Conservation (phyloP, 2,329 filamentous ascomycete species). For the Pestalotiopsis fici region DNA sequence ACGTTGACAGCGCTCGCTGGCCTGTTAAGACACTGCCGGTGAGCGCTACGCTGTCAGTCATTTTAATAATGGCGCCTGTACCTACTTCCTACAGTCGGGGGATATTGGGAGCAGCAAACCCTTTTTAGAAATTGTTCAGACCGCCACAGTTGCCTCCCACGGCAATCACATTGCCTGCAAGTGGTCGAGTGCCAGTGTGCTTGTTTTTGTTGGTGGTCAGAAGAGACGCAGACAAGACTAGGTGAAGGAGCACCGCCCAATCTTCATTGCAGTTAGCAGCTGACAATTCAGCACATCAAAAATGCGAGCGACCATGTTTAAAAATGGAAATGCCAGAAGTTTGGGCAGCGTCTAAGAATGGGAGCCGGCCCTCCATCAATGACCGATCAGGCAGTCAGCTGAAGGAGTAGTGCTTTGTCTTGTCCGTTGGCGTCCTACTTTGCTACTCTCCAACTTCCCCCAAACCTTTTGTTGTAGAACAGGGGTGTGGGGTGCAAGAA, state of each 20-base stretch:
- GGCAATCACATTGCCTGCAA: background rate
- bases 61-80: background rate
- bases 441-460: too few species aligned
- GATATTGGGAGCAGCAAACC: background rate
- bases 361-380: slow-evolving; percentile 2
- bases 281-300: background rate
- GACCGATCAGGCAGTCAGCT: slow-evolving; percentile 6
- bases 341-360: background rate
- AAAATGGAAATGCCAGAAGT: background rate
- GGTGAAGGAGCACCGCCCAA: background rate
- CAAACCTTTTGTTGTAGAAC: too few species aligned
- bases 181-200: background rate
- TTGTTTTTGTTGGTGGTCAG: background rate
- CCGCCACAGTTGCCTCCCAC: background rate
- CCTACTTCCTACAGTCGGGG: background rate
- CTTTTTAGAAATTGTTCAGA: background rate
- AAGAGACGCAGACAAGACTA: background rate
- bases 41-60: background rate
- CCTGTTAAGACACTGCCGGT: background rate
- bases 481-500: too few species aligned
- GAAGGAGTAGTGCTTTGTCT: background rate
- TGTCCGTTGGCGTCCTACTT: background rate
- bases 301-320: background rate
- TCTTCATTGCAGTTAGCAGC: background rate
- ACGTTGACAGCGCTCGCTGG: slow-evolving; percentile 4